A percentile compares a stretch with the other conserved stretches of the same genome.
phyloP scores from a whole-genome alignment of 1,139 yeast genomes.

The Blastobotrys arbuscula region DNA sequence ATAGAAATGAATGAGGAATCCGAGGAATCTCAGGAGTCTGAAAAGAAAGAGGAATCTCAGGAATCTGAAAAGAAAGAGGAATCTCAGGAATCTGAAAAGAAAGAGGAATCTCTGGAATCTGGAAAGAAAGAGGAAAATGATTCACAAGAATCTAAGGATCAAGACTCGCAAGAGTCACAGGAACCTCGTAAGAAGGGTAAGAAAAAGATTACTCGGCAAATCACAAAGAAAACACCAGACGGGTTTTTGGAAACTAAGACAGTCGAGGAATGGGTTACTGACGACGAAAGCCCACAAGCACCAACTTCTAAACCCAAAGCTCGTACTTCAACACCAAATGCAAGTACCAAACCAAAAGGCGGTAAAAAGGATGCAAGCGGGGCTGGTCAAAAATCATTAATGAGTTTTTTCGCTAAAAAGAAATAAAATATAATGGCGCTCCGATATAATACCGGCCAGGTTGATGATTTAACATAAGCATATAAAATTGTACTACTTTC shows the following conservation, averaged over 20 bases:
- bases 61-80: constrained; percentile 10
- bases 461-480: neutral
- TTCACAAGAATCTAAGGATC: constrained; percentile 20
- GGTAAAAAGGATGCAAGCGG: constrained; percentile 3
- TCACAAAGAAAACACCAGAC: constrained; percentile 10
- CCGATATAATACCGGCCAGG: neutral
- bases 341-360: neutral
- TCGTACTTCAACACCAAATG: neutral
- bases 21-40: constrained; percentile 2
- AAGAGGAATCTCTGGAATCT: constrained; percentile 2
- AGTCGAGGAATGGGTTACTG: constrained; percentile 12
- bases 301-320: constrained; percentile 4
- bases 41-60: neutral
- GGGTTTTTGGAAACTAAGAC: constrained; percentile 11
- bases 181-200: constrained; percentile 1
- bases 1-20: neutral
- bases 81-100: neutral
- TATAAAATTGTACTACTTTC: neutral
- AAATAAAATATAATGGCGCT: neutral
- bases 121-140: constrained; percentile 10
- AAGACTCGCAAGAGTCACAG: neutral
- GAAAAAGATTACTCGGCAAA: constrained; percentile 6
- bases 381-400: constrained; percentile 10
- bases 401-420: constrained; percentile 10
- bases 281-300: constrained; percentile 6